Evolutionary conservation across 495 filamentous ascomycete genomes (phyloP).

Genomic region (Tuber brumale): DNA sequence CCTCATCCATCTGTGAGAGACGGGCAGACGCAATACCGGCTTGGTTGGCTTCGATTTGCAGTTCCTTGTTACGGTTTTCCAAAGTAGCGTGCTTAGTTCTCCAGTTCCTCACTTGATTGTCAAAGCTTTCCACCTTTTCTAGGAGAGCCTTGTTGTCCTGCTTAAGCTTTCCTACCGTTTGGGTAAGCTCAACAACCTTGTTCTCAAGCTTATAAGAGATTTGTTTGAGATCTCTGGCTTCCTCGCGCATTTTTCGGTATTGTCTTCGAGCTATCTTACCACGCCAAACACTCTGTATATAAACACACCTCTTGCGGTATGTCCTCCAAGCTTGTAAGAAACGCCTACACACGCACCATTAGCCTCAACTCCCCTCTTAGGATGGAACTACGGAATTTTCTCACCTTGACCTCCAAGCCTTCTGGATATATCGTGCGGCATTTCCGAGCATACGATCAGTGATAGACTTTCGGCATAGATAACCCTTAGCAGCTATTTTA

Average conservation of each 20-base stretch:
- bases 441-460: constrained; percentile 91
- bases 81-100: constrained; percentile 84
- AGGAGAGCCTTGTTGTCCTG: constrained; percentile 82
- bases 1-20: constrained; percentile 79
- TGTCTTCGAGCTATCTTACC: constrained; percentile 70
- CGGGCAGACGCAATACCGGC: constrained; percentile 89
- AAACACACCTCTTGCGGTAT: constrained; percentile 79
- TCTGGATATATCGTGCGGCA: constrained; percentile 82
- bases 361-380: constrained; percentile 5
- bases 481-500: constrained; percentile 66
- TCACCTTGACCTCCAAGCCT: constrained; percentile 68
- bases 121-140: constrained; percentile 90
- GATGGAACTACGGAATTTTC: not conserved
- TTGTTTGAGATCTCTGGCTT: constrained; percentile 94
- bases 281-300: constrained; percentile 91
- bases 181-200: constrained; percentile 97
- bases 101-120: constrained; percentile 91
- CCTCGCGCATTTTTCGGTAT: constrained; percentile 87
- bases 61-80: constrained; percentile 81
- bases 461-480: constrained; percentile 76
- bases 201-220: constrained; percentile 99
- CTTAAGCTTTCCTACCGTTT: constrained; percentile 85
- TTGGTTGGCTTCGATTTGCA: constrained; percentile 94
- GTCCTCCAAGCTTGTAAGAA: constrained; percentile 76
- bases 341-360: constrained; percentile 44